Base-by-base conservation (phyloP, 1,139 yeast species). In the Protomyces arabidopsidicola region DNA sequence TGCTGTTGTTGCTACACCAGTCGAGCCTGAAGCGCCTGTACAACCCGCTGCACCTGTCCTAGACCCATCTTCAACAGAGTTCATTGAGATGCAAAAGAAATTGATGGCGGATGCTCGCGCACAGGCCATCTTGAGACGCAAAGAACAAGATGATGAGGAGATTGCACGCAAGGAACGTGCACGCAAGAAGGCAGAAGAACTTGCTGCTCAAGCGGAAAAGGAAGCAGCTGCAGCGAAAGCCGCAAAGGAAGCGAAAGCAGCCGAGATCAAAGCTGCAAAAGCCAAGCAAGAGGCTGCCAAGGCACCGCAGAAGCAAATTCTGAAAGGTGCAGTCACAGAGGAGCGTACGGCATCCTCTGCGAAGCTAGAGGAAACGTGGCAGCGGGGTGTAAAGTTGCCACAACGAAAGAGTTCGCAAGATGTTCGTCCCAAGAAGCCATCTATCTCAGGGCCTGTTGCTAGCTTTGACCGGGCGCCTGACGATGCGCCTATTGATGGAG, bases 41-140 rank as follows among this genome's bases (percentile, higher is more conserved):
- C n/a, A 20, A n/a, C 36, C 61, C 14, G 42, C 52, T 3, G 34
- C 56, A 12, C 48, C 48, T 18, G 48, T 18, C 14, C 42, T 58
- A n/a, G 62, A 58, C 31, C 62, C 62, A 20, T 58, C 62, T 10
- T 58, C 62, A 8, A 31, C 53, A 18, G 62, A 58, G 22, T 58
- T 58, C 53, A 58, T 58, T 16, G 62, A 58, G 20, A 58, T 58
- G 62, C 62, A 58, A 42, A 58, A 58, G 35, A 51, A 38, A 12
- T 53, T 58, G 20, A 58, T 58, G 62, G 62, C 62, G 9, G 62
- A 58, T 39, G 20, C 56, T 9, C 55, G 62, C 20, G 62, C 53
- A 27, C 62, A 58, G 24, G 62, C 62, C 18, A 58, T 58, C n/a
- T 56, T 51, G 20, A 50, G 62, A 6, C 54, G 62, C 27, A 51